A percentile compares a stretch with the other conserved stretches of the same genome.
phyloP scores from a whole-genome alignment of 2,329 filamentous ascomycete genomes.

The Phaeosphaeriaceae sp. region DNA sequence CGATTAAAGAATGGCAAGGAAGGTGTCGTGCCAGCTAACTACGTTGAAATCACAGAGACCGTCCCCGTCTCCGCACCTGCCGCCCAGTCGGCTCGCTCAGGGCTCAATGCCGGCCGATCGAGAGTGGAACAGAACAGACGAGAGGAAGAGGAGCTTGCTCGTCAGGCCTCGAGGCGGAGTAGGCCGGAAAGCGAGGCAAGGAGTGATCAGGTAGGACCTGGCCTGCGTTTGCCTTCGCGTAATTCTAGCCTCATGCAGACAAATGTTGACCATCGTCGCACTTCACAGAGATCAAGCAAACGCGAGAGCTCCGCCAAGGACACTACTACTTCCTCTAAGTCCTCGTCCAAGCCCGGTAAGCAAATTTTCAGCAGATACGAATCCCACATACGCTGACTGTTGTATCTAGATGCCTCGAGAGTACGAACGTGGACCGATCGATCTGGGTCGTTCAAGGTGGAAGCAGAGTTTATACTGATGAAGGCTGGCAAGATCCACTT shows the following conservation, averaged over 20 bases:
- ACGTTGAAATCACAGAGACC: conserved; percentile 84
- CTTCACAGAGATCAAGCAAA: conserved; percentile 73
- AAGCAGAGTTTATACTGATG: conserved; percentile 93
- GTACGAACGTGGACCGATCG: conserved; percentile 94
- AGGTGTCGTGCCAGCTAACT: conserved; percentile 95
- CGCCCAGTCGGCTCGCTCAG: conserved; percentile 56
- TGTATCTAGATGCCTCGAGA: conserved; percentile 70
- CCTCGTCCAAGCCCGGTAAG: conserved; percentile 76
- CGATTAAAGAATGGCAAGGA: conserved; percentile 91
- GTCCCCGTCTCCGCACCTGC: conserved; percentile 60
- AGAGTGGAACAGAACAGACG: conserved; percentile 77
- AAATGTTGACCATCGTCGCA: conserved; percentile 71
- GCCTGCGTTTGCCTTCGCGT: conserved; percentile 77
- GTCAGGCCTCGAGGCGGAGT: conserved; percentile 75
- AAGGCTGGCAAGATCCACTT: conserved; percentile 97
- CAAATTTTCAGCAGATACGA: conserved; percentile 20
- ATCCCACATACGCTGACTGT: conserved; percentile 11
- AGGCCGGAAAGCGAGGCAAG: conserved; percentile 60
- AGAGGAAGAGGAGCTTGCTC: conserved; percentile 84
- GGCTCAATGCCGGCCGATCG: conserved; percentile 68
- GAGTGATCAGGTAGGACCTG: conserved; percentile 76
- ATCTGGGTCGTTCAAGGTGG: conserved; percentile 94
- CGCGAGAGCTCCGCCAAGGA: conserved; percentile 70
- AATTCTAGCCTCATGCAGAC: conserved; percentile 77
- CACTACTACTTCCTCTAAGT: conserved; percentile 44